A percentile compares a stretch with the other conserved stretches of the same genome.
These are phyloP conservation scores for Globisporangium emineosum DNA, from an alignment of 352 stramenopile species.

Conservation along the genomic window DNA sequence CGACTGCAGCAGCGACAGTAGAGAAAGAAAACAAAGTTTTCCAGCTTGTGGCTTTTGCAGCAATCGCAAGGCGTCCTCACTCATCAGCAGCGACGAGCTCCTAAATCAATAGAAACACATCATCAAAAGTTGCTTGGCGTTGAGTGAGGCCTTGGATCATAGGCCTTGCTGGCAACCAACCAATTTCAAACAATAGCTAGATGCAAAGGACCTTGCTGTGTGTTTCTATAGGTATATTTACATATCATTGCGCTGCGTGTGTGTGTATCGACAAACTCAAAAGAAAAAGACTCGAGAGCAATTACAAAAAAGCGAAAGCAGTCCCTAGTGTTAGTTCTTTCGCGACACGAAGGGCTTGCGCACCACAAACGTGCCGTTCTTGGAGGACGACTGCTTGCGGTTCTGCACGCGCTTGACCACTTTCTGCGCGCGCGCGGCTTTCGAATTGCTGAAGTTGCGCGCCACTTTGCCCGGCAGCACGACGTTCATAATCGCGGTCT, in stretches of 20 bases:
- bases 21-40: too few relatives aligned
- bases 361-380: constrained; percentile 48
- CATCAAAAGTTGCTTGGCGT: too few relatives aligned
- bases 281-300: neutral
- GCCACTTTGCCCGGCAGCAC: constrained; percentile 17
- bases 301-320: neutral
- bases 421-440: constrained; percentile 6
- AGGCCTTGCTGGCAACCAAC: too few relatives aligned
- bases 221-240: constrained; percentile 18
- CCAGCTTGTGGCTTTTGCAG: too few relatives aligned
- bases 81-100: too few relatives aligned
- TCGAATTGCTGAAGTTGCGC: constrained; percentile 14
- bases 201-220: neutral
- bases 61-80: too few relatives aligned
- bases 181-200: neutral
- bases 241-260: constrained; percentile 9
- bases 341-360: constrained; percentile 41
- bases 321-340: constrained; percentile 23
- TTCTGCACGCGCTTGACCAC: constrained; percentile 12
- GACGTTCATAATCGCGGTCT: constrained; percentile 17
- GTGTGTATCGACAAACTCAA: neutral
- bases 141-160: too few relatives aligned
- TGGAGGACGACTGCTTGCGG: constrained; percentile 26
- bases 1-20: constrained; percentile 31
- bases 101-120: too few relatives aligned